Evolutionary conservation across 1,139 yeast genomes (phyloP), one percentile per base, ranked within the genome.

Genomic region (Pichia sp.): DNA sequence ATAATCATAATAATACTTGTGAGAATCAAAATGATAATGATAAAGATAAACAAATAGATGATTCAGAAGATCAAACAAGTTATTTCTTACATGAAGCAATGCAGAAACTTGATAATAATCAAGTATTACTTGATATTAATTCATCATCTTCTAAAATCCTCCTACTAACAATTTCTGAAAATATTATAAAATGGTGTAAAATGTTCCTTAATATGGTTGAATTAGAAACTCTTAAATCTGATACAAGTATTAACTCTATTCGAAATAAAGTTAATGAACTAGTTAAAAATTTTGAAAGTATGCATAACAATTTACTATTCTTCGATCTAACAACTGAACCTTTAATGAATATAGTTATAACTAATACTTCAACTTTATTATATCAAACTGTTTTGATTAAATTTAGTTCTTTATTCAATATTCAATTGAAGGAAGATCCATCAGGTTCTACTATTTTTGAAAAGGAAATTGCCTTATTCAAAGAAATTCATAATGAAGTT

Each of bases 161-260:
- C 24, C 36, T 57, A 14, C 39, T 56, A 25, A 54, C 59, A 1
- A 49, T 57, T 14, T 48, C 56, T 14, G 60, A 57, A 39, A 55
- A 57, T 41, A 51, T 56, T 12, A 48, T 50, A 9, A 54, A 53
- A 47, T 57, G 60, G 60, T 52, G 58, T 40, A 55, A 51, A 39
- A 55, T 53, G 49, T 56, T 57, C 39, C 38, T 55, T 4, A 53
- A 50, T 37, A 45, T 53, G 46, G 58, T 54, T 12, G 55, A 53
- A 28, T 39, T 52, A 20, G 53, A 51, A 15, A 47, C 58, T 18
- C 41, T 57, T 15, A 48, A 49, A 35, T 20, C 45, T 2, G 45
- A 43, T 23, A 38, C 48, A 3, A 48, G 49, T 19, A 39, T 56
- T 8, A 38, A 40, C 6, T 39, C 52, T 7, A 47, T 56, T 18